Percentiles rank a stretch among this genome's conserved stretches.
Evolutionary conservation across 192 early-diverging fungal genomes (phyloP).

Genomic region (Coemansia sp.): DNA sequence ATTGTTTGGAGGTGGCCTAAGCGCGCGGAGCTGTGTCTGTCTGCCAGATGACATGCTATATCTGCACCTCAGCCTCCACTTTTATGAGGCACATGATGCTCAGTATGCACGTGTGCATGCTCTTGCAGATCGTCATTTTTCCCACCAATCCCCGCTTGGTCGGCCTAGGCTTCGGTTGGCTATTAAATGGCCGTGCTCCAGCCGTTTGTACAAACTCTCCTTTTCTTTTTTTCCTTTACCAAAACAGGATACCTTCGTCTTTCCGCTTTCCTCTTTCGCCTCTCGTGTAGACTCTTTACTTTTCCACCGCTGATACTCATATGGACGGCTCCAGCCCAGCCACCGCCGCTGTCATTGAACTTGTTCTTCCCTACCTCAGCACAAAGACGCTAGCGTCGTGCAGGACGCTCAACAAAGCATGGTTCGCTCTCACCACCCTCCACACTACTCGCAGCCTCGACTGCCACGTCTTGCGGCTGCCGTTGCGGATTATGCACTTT

Average conservation of each 20-base stretch:
- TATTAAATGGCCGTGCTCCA: constrained; percentile 32
- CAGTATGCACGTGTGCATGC: constrained; percentile 31
- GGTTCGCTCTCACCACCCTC: constrained; percentile 34
- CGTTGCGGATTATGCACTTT: constrained; percentile 43
- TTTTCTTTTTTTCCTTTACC: constrained; percentile 2
- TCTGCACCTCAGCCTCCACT: constrained; percentile 3
- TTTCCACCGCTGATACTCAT: not conserved
- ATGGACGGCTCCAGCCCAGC: constrained; percentile 49
- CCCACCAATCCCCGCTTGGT: constrained; percentile 30
- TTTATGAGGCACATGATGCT: not conserved
- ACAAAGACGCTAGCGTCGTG: constrained; percentile 24
- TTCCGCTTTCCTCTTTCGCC: not conserved
- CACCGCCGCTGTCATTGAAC: constrained; percentile 38
- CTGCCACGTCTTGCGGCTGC: constrained; percentile 41
- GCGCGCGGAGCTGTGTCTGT: not conserved
- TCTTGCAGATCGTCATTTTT: constrained; percentile 26
- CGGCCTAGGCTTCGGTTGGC: constrained; percentile 35
- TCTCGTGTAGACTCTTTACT: not conserved
- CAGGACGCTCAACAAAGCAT: constrained; percentile 40
- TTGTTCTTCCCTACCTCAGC: constrained; percentile 35
- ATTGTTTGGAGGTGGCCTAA: not conserved
- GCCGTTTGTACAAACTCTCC: not conserved
- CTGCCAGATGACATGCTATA: not conserved
- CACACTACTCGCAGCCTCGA: constrained; percentile 42
- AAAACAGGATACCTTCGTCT: not conserved